Conservation (phyloP, 306 rosid species). For the Datisca glomerata region DNA sequence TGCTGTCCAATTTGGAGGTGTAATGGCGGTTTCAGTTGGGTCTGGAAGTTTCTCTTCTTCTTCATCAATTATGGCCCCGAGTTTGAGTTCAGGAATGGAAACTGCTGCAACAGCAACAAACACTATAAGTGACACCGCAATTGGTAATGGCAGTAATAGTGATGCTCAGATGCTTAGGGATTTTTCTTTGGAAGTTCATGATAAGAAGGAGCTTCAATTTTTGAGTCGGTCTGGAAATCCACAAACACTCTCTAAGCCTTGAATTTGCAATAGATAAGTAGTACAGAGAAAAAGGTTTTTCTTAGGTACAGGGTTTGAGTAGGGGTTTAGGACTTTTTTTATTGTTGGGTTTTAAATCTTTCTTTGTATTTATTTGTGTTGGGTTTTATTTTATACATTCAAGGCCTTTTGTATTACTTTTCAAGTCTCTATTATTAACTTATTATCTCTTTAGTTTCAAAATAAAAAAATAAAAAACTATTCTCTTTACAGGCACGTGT, state of each 20-base stretch:
- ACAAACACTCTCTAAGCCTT: slow-evolving; percentile 35
- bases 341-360: not conserved
- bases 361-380: not conserved
- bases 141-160: slow-evolving; percentile 3
- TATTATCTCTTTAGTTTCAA: too few species aligned
- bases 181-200: slow-evolving; percentile 53
- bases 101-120: not conserved
- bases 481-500: too few species aligned
- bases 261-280: too few species aligned
- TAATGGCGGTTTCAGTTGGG: slow-evolving; percentile 13
- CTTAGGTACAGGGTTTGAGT: not conserved
- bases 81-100: slow-evolving; percentile 19
- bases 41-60: slow-evolving; percentile 20
- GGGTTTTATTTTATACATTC: not conserved
- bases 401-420: too few species aligned
- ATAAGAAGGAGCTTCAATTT: slow-evolving; percentile 68
- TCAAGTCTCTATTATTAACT: too few species aligned
- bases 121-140: not conserved
- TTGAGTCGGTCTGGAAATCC: slow-evolving; percentile 36
- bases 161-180: slow-evolving; percentile 52
- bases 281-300: too few species aligned
- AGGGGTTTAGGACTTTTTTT: not conserved
- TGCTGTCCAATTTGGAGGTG: slow-evolving; percentile 17
- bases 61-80: slow-evolving; percentile 26
- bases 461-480: too few species aligned